Base-by-base conservation (phyloP, 345 rosid species). In the Eucalyptus pauciflora region DNA sequence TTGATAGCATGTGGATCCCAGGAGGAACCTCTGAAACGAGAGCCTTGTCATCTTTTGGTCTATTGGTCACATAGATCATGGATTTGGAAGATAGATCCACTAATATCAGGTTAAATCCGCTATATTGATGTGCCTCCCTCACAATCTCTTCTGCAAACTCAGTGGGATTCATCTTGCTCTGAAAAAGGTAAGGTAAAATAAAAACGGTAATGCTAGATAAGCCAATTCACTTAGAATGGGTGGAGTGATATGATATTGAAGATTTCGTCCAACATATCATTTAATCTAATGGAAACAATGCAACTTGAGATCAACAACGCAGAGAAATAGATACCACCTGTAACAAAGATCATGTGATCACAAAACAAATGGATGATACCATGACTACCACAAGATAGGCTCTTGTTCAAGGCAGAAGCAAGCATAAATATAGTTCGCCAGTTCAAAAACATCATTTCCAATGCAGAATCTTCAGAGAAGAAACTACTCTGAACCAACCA, bases 101-200 rank as follows among this genome's bases (percentile, higher is more conserved):
- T 67, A 96, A 62, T 43, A 96, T 89, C 37, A 97, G 93, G 94
- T 96, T 97, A 93, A 96, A 96, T 80, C 99, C 98, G 76, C 92
- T 92, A 89, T 94, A 97, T 49, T 90, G 92, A 88, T 93, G 87
- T 37, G 88, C 91, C 86, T 94, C 95, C 62, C 88, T 90, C 87
- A 43, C 89, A 45, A 94, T 87, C 91, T 95, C 96, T 87, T 93
- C 91, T 0, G 98, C 99, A 89, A 94, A 96, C 91, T 95, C 95
- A 91, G 85, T 83, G 14, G 96, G 98, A 64, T 87, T 91, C 94
- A 92, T 94, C 90, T 86, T 91, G 90, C 99, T 94, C 96, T 97
- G 95, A 56, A 50, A 83, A 8, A 18, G 71, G 58, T 22, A 49
- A 27, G 50, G 27, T 76, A 27, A 41, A 76, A 37, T 76, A 18